Conservation (phyloP, 2,329 filamentous ascomycete species). For the Diaporthe nobilis region DNA sequence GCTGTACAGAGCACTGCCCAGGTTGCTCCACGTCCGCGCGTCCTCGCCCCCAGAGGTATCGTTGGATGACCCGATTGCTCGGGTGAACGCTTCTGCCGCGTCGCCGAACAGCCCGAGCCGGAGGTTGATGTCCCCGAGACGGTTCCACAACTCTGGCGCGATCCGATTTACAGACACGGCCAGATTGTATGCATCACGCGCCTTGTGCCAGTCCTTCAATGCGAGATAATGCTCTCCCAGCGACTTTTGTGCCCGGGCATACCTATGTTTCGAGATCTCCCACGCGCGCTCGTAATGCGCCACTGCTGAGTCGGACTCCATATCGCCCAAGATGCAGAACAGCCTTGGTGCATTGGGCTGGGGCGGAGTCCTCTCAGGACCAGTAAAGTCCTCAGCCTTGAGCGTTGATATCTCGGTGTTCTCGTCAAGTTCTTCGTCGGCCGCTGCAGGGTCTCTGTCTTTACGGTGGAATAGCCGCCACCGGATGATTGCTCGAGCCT, state of each 20-base stretch:
- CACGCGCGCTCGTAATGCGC: conserved; percentile 87
- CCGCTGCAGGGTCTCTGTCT: conserved; percentile 46
- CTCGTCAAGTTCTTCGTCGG: conserved; percentile 63
- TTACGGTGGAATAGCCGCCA: conserved; percentile 83
- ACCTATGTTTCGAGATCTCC: conserved; percentile 85
- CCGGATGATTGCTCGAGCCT: conserved; percentile 82
- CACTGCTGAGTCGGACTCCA: conserved; percentile 77
- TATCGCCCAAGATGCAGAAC: conserved; percentile 93
- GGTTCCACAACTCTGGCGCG: conserved; percentile 88
- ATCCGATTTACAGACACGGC: conserved; percentile 85
- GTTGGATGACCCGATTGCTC: conserved; percentile 77
- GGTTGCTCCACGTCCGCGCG: conserved; percentile 94
- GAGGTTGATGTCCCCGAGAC: conserved; percentile 89
- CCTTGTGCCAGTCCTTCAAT: conserved; percentile 75
- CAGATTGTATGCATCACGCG: conserved; percentile 82
- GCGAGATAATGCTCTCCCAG: conserved; percentile 84
- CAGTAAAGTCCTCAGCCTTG: conserved; percentile 67
- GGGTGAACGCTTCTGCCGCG: conserved; percentile 86
- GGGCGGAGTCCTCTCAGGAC: conserved; percentile 77
- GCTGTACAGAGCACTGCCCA: conserved; percentile 86
- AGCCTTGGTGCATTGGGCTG: conserved; percentile 88
- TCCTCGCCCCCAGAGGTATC: conserved; percentile 83
- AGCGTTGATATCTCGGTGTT: conserved; percentile 71
- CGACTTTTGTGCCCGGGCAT: conserved; percentile 88
- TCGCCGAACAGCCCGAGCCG: conserved; percentile 82